Evolutionary conservation across 306 rosid genomes (phyloP).

Genomic region (Trifolium pratense): DNA sequence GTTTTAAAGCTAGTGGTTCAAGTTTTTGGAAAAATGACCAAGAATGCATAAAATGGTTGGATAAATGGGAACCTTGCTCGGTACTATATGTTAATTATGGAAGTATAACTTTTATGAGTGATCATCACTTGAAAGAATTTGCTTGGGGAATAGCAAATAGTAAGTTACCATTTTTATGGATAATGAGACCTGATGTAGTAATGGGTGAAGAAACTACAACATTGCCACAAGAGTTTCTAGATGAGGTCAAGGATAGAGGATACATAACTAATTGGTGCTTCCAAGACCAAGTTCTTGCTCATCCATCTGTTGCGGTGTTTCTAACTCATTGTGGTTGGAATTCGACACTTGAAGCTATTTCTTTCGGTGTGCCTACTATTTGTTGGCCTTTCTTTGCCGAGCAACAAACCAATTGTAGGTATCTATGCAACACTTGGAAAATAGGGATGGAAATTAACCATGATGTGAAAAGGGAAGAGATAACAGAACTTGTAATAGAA

Average conservation of each 20-base stretch:
- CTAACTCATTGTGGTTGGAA: constrained; percentile 37
- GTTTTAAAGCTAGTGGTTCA: neutral
- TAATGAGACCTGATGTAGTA: constrained; percentile 22
- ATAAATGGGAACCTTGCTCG: neutral
- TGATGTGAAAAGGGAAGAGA: constrained; percentile 27
- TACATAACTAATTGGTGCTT: constrained; percentile 21
- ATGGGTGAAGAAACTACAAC: neutral
- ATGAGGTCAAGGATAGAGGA: constrained; percentile 24
- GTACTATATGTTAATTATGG: constrained; percentile 30
- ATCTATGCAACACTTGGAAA: neutral
- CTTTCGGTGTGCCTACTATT: constrained; percentile 22
- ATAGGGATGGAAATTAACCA: constrained; percentile 22
- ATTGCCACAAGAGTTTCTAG: constrained; percentile 18
- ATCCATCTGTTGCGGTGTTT: neutral
- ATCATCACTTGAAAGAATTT: constrained; percentile 21
- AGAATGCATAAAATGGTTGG: constrained; percentile 16
- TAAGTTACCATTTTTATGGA: constrained; percentile 34
- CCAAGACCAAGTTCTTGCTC: constrained; percentile 21
- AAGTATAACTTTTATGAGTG: constrained; percentile 13
- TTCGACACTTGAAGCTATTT: constrained; percentile 24
- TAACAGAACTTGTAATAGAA: neutral
- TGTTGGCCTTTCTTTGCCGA: constrained; percentile 41
- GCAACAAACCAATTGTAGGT: constrained; percentile 23
- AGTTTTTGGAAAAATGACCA: constrained; percentile 28
- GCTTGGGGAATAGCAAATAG: constrained; percentile 37